A percentile compares a stretch with the other conserved stretches of the same genome.
phyloP scores from a whole-genome alignment of 106 monocot species.

The Posidonia australis region DNA sequence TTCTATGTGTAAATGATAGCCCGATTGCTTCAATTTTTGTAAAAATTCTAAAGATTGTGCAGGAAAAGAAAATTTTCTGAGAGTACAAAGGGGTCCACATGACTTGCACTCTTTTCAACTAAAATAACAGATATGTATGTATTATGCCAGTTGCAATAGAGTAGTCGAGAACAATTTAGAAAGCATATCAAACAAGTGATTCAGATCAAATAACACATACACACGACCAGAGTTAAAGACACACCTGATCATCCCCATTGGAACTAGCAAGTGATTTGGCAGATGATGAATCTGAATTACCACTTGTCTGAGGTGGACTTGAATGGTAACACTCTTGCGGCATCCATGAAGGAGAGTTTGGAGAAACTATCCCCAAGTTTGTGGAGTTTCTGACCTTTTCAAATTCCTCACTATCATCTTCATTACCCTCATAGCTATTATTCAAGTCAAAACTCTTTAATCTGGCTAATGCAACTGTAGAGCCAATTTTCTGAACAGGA shows the following conservation, averaged over 20 bases:
- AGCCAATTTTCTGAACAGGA: neutral
- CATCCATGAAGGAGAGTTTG: conserved; percentile 33
- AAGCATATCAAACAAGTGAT: neutral
- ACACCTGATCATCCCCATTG: conserved; percentile 61
- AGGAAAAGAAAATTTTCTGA: too few relatives aligned
- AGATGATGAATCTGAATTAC: conserved; percentile 59
- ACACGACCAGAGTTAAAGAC: neutral
- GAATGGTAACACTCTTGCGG: conserved; percentile 34
- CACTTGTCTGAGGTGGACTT: conserved; percentile 66
- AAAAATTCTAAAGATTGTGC: too few relatives aligned
- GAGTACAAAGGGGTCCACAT: too few relatives aligned
- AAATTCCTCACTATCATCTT: conserved; percentile 19
- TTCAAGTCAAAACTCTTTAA: conserved; percentile 77
- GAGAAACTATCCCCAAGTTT: conserved; percentile 20
- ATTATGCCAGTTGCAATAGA: neutral
- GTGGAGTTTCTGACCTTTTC: conserved; percentile 16
- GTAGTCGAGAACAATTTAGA: neutral
- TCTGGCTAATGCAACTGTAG: conserved; percentile 6
- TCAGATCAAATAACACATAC: neutral
- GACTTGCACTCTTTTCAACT: too few relatives aligned
- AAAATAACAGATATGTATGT: neutral
- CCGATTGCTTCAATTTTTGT: too few relatives aligned
- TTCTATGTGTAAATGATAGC: too few relatives aligned
- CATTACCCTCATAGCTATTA: conserved; percentile 27
- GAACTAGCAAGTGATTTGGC: conserved; percentile 46